Evolutionary conservation across 805 yeast genomes (phyloP), one percentile per base, ranked within the genome.

Genomic region (Ogataea parapolymorpha): DNA sequence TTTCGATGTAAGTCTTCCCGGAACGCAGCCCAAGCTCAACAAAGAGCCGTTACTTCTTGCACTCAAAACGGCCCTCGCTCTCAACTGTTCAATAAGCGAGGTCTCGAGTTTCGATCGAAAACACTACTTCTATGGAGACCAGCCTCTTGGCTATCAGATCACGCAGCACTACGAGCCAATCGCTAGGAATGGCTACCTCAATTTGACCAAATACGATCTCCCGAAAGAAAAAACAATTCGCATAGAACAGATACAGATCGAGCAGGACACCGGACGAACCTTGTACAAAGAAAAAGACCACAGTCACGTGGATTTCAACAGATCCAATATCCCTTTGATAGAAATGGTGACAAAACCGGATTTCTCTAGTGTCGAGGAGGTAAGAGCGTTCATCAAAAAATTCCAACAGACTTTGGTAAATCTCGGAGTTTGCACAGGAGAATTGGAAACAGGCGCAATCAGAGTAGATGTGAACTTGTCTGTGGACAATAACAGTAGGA

Each of bases 41-140:
- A 76, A 77, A 14, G 84, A 88, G 51, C 90, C 90, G 1, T 58
- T 91, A 4, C 54, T 77, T 1, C 72, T 75, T 25, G 95, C 96
- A 0, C 55, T 88, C 29, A 78, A 77, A 51, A 77, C 95, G 1
- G 90, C 95, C 0, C 61, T 75, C 2, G 86, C 93, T 0, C 62
- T 90, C 38, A 71, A 82, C 25, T 75, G 87, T 44, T 58, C 68
- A 0, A 71, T 93, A 12, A 76, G 75, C 43, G 49, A 62, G 0
- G 48, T 56, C 6, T 84, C 91, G 1, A 68, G 81, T 1, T 93
- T 93, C 61, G 99, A 93, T 57, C 70, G 99, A 50, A 93, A 93
- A 62, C 99, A 93, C 60, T 93, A 93, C 61, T 89, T 93, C 62
- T 93, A 93, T 61, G 91, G 90, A 1, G 99, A 93, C 61, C 98